These are phyloP conservation scores for Apiospora arundinis DNA, from an alignment of 2,329 filamentous ascomycete genomes.

Conservation along the genomic window DNA sequence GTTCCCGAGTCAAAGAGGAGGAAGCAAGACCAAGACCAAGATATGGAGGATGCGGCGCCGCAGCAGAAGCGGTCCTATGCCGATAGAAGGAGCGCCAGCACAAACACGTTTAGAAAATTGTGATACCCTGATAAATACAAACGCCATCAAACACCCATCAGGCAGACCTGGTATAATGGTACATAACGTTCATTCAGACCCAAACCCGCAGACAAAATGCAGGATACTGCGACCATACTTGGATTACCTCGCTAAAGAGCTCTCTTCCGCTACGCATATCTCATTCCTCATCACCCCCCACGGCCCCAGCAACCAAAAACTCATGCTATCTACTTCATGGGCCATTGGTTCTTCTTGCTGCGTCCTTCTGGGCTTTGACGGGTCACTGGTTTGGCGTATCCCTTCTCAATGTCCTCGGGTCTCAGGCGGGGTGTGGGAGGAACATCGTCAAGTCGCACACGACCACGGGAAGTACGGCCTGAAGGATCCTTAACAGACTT, in stretches of 20 bases:
- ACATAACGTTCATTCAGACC: neutral
- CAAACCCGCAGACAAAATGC: neutral
- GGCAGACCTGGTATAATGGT: neutral
- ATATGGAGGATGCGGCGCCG: slow-evolving; percentile 29
- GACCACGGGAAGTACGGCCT: slow-evolving; percentile 43
- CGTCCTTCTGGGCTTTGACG: slow-evolving; percentile 19
- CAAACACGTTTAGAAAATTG: slow-evolving; percentile 68
- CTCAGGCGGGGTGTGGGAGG: slow-evolving; percentile 63
- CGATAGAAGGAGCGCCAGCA: slow-evolving; percentile 77
- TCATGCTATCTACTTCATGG: slow-evolving; percentile 32
- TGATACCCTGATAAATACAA: slow-evolving; percentile 60
- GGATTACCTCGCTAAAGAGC: neutral
- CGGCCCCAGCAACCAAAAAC: neutral
- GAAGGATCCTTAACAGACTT: slow-evolving; percentile 57
- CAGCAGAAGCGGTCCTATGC: slow-evolving; percentile 42
- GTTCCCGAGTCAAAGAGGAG: slow-evolving; percentile 65
- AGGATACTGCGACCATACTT: neutral
- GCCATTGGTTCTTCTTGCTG: slow-evolving; percentile 31
- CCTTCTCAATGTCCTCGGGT: slow-evolving; percentile 66
- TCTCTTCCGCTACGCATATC: neutral
- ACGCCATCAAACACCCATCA: slow-evolving; percentile 21
- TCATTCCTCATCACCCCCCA: neutral
- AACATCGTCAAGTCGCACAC: slow-evolving; percentile 60
- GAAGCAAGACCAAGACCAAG: slow-evolving; percentile 36
- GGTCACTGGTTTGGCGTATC: slow-evolving; percentile 40